These are phyloP conservation scores for Cutaneotrichosporon cutaneum DNA, from an alignment of 1,284 basidiomycete genomes.

Conservation along the genomic window DNA sequence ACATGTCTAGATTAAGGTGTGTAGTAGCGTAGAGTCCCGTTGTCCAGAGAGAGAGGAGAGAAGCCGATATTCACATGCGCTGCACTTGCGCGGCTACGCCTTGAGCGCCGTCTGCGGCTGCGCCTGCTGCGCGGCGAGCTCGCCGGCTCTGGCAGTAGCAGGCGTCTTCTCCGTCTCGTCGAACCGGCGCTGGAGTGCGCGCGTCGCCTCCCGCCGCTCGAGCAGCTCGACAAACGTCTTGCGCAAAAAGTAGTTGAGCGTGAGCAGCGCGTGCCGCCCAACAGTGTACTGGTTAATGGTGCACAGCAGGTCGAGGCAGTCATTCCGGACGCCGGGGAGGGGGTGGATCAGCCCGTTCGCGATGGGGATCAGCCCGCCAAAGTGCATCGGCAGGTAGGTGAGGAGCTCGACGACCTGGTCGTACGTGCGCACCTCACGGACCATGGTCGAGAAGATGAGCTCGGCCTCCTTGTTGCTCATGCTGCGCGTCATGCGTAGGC, in stretches of 20 bases:
- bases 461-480: slow-evolving; percentile 67
- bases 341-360: slow-evolving; percentile 90
- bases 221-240: slow-evolving; percentile 37
- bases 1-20: slow-evolving; percentile 5
- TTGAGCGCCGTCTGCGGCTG: slow-evolving; percentile 14
- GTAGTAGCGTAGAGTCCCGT: neutral
- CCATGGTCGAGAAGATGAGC: slow-evolving; percentile 71
- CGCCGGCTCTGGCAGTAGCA: slow-evolving; percentile 14
- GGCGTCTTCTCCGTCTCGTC: slow-evolving; percentile 16
- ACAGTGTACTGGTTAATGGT: slow-evolving; percentile 73
- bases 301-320: slow-evolving; percentile 78
- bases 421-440: slow-evolving; percentile 68
- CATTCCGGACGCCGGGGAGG: slow-evolving; percentile 67
- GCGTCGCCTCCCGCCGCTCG: slow-evolving; percentile 23
- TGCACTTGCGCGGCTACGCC: slow-evolving; percentile 7
- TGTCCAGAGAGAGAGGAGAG: neutral
- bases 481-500: slow-evolving; percentile 64
- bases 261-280: slow-evolving; percentile 76
- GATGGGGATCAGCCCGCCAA: slow-evolving; percentile 78
- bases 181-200: slow-evolving; percentile 9
- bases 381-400: slow-evolving; percentile 70
- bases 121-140: slow-evolving; percentile 9
- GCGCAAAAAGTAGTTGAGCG: slow-evolving; percentile 87
- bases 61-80: neutral
- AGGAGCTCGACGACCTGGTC: slow-evolving; percentile 90